These are phyloP conservation scores for Paramyrothecium sp. DNA, from an alignment of 2,329 filamentous ascomycete genomes.

Conservation along the genomic window DNA sequence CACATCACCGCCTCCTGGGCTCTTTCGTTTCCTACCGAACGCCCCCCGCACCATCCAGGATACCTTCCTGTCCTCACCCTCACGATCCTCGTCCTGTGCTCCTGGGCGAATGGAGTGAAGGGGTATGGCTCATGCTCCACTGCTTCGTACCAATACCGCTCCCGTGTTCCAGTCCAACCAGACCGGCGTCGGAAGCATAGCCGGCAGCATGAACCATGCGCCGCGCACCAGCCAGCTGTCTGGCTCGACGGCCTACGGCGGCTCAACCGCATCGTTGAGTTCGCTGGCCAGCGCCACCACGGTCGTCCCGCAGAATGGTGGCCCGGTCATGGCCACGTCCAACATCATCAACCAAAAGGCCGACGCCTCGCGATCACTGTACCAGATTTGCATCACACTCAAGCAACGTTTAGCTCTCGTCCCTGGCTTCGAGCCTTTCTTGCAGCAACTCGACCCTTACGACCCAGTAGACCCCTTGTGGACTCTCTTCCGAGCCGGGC, in stretches of 20 bases:
- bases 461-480: slow-evolving; percentile 88
- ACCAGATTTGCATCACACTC: slow-evolving; percentile 89
- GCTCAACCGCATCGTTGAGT: slow-evolving; percentile 50
- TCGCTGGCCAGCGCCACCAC: slow-evolving; percentile 46
- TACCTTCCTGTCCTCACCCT: background rate
- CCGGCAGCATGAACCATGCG: slow-evolving; percentile 50
- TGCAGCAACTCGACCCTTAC: slow-evolving; percentile 68
- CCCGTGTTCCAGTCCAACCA: slow-evolving; percentile 50
- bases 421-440: slow-evolving; percentile 74
- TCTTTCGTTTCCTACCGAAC: too few species aligned
- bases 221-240: slow-evolving; percentile 62
- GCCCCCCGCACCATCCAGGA: too few species aligned
- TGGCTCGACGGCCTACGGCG: slow-evolving; percentile 55
- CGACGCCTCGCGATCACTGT: slow-evolving; percentile 86
- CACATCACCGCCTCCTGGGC: too few species aligned
- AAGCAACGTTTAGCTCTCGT: slow-evolving; percentile 80
- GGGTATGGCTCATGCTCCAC: slow-evolving; percentile 59
- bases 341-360: slow-evolving; percentile 98
- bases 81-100: background rate
- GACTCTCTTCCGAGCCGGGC: slow-evolving; percentile 80
- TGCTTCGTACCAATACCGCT: slow-evolving; percentile 58
- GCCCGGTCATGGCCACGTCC: slow-evolving; percentile 71
- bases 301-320: slow-evolving; percentile 44
- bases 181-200: slow-evolving; percentile 43
- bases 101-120: slow-evolving; percentile 40